Percentiles rank a stretch among this genome's conserved stretches.
phyloP scores from a whole-genome alignment of 345 rosid genomes.

The Nasturtium officinale region DNA sequence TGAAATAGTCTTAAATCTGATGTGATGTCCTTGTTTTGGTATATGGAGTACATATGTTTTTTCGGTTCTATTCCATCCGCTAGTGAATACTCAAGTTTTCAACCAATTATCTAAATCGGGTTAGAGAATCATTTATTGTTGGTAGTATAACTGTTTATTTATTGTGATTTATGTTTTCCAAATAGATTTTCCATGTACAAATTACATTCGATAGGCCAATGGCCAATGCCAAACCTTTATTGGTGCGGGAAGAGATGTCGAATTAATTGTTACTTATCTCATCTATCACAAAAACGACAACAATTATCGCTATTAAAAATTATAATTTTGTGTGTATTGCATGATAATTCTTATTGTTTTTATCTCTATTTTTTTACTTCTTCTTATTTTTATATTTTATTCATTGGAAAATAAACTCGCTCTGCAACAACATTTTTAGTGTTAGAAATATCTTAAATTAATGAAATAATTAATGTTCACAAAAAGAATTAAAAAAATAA shows the following conservation, averaged over 20 bases:
- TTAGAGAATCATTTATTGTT: background rate
- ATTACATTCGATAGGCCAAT: background rate
- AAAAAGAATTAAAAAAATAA: no score
- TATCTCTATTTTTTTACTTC: background rate
- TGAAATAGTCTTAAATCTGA: background rate
- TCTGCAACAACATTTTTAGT: no score
- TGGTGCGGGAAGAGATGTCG: background rate
- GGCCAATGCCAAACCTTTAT: background rate
- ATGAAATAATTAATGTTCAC: no score
- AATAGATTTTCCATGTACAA: conserved; percentile 6
- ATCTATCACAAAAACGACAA: no score
- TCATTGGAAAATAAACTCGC: background rate
- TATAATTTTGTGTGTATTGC: no score
- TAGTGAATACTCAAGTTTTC: background rate
- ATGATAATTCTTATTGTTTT: no score
- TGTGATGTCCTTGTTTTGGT: background rate
- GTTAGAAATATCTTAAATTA: no score
- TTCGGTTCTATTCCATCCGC: background rate
- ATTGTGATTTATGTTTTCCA: background rate
- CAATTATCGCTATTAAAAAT: no score
- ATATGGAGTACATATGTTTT: background rate
- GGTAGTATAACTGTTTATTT: background rate
- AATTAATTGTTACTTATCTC: background rate
- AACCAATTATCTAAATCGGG: background rate
- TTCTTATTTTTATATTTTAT: no score